Base-by-base conservation (phyloP, 2,329 filamentous ascomycete genomes). In the Claviceps arundinis region DNA sequence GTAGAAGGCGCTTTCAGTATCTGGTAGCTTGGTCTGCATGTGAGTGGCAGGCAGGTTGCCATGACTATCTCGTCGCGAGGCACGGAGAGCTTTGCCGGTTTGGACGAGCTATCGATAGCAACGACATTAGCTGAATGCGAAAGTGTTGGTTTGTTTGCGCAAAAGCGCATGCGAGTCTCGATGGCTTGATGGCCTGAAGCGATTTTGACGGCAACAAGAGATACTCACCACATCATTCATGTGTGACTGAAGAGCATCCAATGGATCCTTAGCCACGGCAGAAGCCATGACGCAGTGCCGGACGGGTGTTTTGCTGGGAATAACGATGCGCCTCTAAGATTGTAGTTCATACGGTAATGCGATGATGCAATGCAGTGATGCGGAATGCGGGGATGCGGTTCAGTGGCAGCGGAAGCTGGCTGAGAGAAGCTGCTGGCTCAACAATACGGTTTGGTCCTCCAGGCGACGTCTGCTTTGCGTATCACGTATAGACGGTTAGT, bases 81-180 rank as follows among this genome's bases (percentile, higher is more conserved):
- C 66, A 48, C 70, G 76, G 13, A 82, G 65, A 17, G 77, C 75
- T 60, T 78, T 82, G 16, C 77, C 78, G 2, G 75, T 77, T 61
- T 81, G 75, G 14, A 82, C 69, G 26, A 82, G 72, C 79, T 82
- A 41, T 37, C 42, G 26, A 11, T 26, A 42, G 42, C 37, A n/a
- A 17, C 24, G 24, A 14, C 13, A 30, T 47, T 41, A 47, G 22
- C 37, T 41, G 13, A 6, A 22, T 37, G 37, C 4, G 26, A n/a
- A 34, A n/a, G 19, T 7, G 24, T 40, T 47, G 14, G 19, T 5
- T 40, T 46, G 41, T 45, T 30, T 37, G 37, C 38, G 44, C 52
- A 47, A 17, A 13, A 46, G 30, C 8, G 1, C 44, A 22, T n/a
- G 16, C 37, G 34, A 24, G 17, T 16, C 46, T 47, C 34, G 30